Percentiles rank a stretch among this genome's conserved stretches.
Evolutionary conservation across 2,329 filamentous ascomycete species (phyloP).

Genomic region (Epichloe bromicola): DNA sequence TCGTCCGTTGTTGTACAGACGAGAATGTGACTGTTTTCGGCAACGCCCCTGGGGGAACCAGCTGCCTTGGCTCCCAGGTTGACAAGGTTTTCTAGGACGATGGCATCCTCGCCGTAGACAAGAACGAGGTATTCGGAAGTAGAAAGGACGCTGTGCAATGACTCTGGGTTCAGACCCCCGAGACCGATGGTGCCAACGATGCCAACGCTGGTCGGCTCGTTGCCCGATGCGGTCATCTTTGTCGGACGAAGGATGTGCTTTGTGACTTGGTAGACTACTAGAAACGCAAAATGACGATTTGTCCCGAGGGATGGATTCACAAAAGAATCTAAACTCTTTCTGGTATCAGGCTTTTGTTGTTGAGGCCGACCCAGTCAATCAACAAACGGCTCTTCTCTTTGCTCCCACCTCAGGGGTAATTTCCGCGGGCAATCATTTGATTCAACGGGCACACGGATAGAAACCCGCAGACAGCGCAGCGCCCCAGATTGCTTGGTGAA

Average conservation of each 20-base stretch:
- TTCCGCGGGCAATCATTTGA: too few species aligned
- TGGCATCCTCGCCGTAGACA: neutral
- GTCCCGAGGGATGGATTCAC: neutral
- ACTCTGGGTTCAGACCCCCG: neutral
- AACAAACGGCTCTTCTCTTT: too few species aligned
- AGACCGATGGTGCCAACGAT: conserved; percentile 4
- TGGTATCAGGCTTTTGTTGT: neutral
- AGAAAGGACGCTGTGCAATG: neutral
- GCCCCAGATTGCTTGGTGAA: neutral
- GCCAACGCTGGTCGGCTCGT: neutral
- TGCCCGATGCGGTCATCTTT: neutral
- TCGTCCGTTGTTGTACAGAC: conserved; percentile 3
- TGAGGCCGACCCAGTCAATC: too few species aligned
- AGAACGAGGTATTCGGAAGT: neutral
- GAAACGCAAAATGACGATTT: neutral
- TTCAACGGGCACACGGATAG: neutral
- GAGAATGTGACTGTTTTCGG: conserved; percentile 1
- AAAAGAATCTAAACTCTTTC: neutral
- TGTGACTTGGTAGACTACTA: neutral
- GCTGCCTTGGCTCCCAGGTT: neutral
- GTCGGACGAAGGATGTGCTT: neutral
- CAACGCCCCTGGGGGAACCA: neutral
- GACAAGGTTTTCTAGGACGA: neutral
- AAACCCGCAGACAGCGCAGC: neutral
- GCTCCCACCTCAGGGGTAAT: too few species aligned